These are phyloP conservation scores for Stephanodiscus minutulus DNA, from an alignment of 108 stramenopile species.

Conservation along the genomic window DNA sequence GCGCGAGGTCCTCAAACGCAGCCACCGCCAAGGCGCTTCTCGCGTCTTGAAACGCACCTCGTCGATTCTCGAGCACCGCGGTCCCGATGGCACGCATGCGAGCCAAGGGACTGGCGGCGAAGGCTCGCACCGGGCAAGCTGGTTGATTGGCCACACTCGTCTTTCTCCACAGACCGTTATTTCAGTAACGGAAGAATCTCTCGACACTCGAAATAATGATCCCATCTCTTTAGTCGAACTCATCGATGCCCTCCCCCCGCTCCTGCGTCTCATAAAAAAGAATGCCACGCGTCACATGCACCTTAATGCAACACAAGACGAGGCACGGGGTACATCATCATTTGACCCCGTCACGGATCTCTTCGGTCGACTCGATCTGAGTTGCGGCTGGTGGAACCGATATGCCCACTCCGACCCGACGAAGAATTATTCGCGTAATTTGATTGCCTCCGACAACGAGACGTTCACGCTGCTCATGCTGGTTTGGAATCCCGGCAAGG, in stretches of 20 bases:
- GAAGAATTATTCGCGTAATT: slow-evolving; percentile 80
- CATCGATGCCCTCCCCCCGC: slow-evolving; percentile 20
- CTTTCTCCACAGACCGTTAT: no score
- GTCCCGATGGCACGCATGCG: no score
- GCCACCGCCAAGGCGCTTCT: no score
- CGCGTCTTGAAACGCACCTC: no score
- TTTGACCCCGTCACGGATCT: slow-evolving; percentile 23
- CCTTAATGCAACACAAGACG: slow-evolving; percentile 9
- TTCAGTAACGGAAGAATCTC: no score
- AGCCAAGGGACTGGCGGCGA: no score
- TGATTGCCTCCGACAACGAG: slow-evolving; percentile 81
- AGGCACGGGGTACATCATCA: neutral
- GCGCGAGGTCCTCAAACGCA: no score
- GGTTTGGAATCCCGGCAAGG: slow-evolving; percentile 85
- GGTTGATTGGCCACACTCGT: no score
- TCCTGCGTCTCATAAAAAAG: slow-evolving; percentile 10
- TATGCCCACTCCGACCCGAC: slow-evolving; percentile 53
- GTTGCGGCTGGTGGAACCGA: slow-evolving; percentile 38
- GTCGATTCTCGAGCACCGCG: no score
- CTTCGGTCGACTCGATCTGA: slow-evolving; percentile 44
- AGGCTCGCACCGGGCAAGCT: no score
- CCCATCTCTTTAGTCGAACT: slow-evolving; percentile 17
- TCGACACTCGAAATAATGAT: no score
- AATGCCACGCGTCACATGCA: neutral
- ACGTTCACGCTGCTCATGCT: slow-evolving; percentile 83